Base-by-base conservation (phyloP, 345 rosid species). In the Hibiscus syriacus region DNA sequence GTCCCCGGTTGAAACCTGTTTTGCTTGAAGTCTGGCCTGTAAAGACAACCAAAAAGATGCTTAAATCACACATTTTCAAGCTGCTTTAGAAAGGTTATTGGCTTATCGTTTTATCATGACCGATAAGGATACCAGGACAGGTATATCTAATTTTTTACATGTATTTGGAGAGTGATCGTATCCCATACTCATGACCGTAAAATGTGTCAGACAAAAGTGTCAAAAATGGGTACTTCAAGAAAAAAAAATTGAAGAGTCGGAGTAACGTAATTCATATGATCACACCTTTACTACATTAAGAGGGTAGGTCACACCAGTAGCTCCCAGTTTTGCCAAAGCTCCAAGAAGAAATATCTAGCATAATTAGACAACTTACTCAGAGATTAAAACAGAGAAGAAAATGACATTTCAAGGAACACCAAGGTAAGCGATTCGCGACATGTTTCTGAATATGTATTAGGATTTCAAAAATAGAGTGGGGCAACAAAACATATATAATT, bases 321-420 rank as follows among this genome's bases (percentile, higher is more conserved):
- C 99, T 76, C 96, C 99, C 20, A 94, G 97, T 83, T 91, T 94
- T 43, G 99, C 99, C 77, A 91, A 46, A 71, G 97, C 97, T 77
- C 99, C 99, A 36, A 94, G 87, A 48, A 94, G 81, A 78, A 94
- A 94, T 76, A 86, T 83, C 99, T 89, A 67, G 12, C 73, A 79
- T 48, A 68, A 77, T 22, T 25, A 62, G 67, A 64, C 66, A 73
- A 69, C 32, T 58, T 6, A 50, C 30, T 72, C 58, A 70, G 55
- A 45, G 36, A 50, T 5, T 16, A 68, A 46, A 36, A 46, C 41
- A 70, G 45, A 43, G 13, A 34, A 58, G 30, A 19, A 27, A 68
- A 38, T 23, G 11, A 43, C 10, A 72, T 39, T 30, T 1, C 14
- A 66, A 29, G 64, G 43, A 69, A 20, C 27, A 53, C 29, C 13